Base-by-base conservation (phyloP, 805 yeast genomes). In the Candida arabinofermentans region DNA sequence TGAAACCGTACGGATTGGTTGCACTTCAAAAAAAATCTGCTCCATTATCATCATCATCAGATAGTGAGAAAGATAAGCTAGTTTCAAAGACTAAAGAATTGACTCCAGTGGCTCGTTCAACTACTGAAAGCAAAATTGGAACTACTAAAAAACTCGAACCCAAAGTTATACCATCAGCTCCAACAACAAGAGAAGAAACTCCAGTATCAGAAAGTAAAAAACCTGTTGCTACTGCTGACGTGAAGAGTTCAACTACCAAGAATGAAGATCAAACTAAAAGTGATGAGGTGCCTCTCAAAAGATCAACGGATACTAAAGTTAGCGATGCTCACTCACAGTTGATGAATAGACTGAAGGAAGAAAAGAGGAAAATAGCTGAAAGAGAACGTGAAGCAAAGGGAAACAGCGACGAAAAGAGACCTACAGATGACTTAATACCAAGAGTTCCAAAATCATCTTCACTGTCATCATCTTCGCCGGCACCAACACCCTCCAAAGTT, bases 1-100 rank as follows among this genome's bases (percentile, higher is more conserved):
- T 53, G 2, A 56, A 48, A 37, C 62, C 64, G 0, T 61, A 61
- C 36, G 66, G 66, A 9, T 43, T 60, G 29, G 61, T 59, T 24
- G 62, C 59, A 17, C 34, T 56, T 27, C 49, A 45, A 23, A 49
- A 43, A 39, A 49, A 37, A 23, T 35, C 21, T 24, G 9, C 30
- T 13, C 37, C 30, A n/a, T 17, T 9, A 24, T 27, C 33, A 2
- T 37, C 30, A n/a, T 17, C 13, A 24, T 27, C 33, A 2, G 35
- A 8, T 8, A 24, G 8, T 14, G 24, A 34, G 9, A 14, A 34
- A 19, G 36, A 13, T n/a, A 17, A 26, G 8, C 22, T 24, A n/a
- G 27, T 31, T 5, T 3, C 19, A 2, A 19, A 33, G 7, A 17
- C 40, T 5, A 19, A 13, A 10, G 24, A 16, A n/a, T n/a, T n/a